A percentile compares a stretch with the other conserved stretches of the same genome.
Evolutionary conservation across 2,329 filamentous ascomycete species (phyloP).

Genomic region (Lachnellula suecica): DNA sequence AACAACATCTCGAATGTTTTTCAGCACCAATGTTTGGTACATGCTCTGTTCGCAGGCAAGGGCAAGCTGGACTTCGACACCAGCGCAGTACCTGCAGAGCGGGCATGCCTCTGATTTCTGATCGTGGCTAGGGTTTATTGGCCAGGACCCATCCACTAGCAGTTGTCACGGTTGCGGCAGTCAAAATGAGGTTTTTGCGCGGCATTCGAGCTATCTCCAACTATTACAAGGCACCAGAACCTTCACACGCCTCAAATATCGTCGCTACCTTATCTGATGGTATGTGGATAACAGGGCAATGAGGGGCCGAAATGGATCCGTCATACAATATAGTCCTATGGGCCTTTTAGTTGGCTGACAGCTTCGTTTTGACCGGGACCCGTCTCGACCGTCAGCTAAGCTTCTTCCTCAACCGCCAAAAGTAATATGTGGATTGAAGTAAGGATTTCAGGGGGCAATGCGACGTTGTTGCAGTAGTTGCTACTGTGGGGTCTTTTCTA

Average conservation of each 20-base stretch:
- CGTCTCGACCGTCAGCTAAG: not conserved
- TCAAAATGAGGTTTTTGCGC: constrained; percentile 1
- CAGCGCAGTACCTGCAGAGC: not conserved
- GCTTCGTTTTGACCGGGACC: too few relatives aligned
- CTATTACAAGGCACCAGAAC: constrained; percentile 1
- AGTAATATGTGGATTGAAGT: constrained; percentile 6
- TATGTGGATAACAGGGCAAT: not conserved
- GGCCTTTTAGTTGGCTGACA: too few relatives aligned
- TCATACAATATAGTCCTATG: not conserved
- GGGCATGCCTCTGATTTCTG: constrained; percentile 1
- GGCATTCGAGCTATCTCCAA: constrained; percentile 4
- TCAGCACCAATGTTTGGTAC: not conserved
- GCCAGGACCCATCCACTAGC: constrained; percentile 3
- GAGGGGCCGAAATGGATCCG: not conserved
- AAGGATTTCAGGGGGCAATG: constrained; percentile 1
- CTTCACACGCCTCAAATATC: not conserved
- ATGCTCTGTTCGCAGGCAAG: not conserved
- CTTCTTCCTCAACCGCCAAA: not conserved
- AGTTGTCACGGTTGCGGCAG: constrained; percentile 5
- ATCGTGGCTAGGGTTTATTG: constrained; percentile 17
- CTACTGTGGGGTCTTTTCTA: constrained; percentile 5
- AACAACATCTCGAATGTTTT: not conserved
- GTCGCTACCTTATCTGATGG: not conserved
- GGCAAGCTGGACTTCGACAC: too few relatives aligned
- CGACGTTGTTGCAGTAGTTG: constrained; percentile 7